phyloP scores from a whole-genome alignment of 345 rosid species.

The Salix purpurea region DNA sequence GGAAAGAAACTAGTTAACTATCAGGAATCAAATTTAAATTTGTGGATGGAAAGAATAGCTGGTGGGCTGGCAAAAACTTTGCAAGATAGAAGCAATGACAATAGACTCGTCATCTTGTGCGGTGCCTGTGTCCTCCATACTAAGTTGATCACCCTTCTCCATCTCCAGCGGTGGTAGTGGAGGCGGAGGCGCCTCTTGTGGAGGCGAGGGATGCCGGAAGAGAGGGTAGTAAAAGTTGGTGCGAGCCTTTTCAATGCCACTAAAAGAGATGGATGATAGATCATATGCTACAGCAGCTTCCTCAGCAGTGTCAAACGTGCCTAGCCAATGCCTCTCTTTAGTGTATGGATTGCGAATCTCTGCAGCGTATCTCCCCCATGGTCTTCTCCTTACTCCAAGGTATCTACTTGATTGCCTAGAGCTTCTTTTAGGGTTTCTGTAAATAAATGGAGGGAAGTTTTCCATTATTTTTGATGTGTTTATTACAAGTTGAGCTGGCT shows the following conservation, averaged over 20 bases:
- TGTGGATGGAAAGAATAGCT: slow-evolving; percentile 4
- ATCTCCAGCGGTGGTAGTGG: neutral
- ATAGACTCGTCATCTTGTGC: slow-evolving; percentile 24
- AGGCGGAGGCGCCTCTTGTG: neutral
- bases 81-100: slow-evolving; percentile 28
- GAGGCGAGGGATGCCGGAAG: neutral
- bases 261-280: slow-evolving; percentile 22
- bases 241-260: slow-evolving; percentile 23
- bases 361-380: slow-evolving; percentile 31
- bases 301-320: slow-evolving; percentile 33
- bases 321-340: slow-evolving; percentile 30
- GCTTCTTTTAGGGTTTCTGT: slow-evolving; percentile 24
- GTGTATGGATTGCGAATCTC: slow-evolving; percentile 24
- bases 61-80: slow-evolving; percentile 22
- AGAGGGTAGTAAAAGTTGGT: slow-evolving; percentile 30
- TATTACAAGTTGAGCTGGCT: neutral
- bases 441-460: slow-evolving; percentile 21
- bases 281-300: slow-evolving; percentile 38
- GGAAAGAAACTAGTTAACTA: neutral
- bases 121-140: neutral
- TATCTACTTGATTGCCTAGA: slow-evolving; percentile 26
- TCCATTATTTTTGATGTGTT: slow-evolving; percentile 6
- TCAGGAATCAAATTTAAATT: neutral
- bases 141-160: neutral
- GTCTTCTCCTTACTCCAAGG: slow-evolving; percentile 28